These are phyloP conservation scores for Diplodia mutila DNA, from an alignment of 2,329 filamentous ascomycete genomes.

Conservation along the genomic window DNA sequence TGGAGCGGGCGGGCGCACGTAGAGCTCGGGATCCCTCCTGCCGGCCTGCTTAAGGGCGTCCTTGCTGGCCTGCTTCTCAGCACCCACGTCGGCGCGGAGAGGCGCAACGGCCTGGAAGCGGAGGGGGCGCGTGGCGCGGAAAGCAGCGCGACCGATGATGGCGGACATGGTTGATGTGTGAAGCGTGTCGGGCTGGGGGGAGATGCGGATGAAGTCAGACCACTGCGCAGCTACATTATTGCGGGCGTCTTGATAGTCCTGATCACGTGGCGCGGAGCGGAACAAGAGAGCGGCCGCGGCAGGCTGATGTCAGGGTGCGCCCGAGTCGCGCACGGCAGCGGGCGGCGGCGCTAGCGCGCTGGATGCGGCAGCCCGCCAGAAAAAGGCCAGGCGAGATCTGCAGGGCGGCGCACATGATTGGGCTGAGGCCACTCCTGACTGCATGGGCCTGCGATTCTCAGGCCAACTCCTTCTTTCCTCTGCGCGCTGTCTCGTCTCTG, in stretches of 20 bases:
- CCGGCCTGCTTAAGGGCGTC: constrained; percentile 64
- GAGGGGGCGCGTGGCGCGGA: constrained; percentile 48
- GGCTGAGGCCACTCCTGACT: constrained; percentile 11
- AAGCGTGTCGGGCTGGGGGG: constrained; percentile 27
- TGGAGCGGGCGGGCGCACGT: constrained; percentile 56
- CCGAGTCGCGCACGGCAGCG: background rate
- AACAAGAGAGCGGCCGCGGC: background rate
- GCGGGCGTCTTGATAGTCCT: constrained; percentile 16
- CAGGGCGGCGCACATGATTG: constrained; percentile 20
- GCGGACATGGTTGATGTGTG: constrained; percentile 46
- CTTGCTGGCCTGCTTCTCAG: constrained; percentile 52
- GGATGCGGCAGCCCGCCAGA: background rate
- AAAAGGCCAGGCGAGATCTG: constrained; percentile 16
- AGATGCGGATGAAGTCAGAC: constrained; percentile 20
- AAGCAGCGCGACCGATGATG: constrained; percentile 50
- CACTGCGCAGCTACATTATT: constrained; percentile 3
- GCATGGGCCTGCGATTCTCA: background rate
- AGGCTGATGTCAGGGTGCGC: constrained; percentile 14
- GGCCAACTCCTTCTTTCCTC: constrained; percentile 6
- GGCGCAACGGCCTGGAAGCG: constrained; percentile 46
- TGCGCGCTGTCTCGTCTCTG: constrained; percentile 6
- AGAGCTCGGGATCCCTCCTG: constrained; percentile 74
- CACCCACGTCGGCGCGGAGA: constrained; percentile 37
- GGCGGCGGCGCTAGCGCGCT: background rate
- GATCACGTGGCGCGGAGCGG: constrained; percentile 14